A percentile compares a stretch with the other conserved stretches of the same genome.
Evolutionary conservation across 2,329 filamentous ascomycete genomes (phyloP).

Genomic region (Cytospora schulzeri): DNA sequence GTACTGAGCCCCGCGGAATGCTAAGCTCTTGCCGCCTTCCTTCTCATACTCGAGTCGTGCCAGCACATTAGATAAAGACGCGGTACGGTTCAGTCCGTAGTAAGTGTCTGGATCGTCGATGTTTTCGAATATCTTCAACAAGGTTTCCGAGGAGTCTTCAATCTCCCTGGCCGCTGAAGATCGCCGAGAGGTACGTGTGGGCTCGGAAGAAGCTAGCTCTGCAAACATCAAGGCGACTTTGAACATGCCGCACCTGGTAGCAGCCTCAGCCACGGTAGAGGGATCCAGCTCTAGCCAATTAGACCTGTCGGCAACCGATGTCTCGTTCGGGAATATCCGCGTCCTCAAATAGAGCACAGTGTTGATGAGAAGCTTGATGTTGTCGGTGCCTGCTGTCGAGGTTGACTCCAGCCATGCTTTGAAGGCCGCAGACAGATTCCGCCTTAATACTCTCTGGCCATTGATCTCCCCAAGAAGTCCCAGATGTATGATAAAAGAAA

Average conservation of each 20-base stretch:
- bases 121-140: constrained; percentile 84
- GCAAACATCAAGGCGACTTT: constrained; percentile 83
- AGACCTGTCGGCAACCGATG: constrained; percentile 75
- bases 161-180: constrained; percentile 59
- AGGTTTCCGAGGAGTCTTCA: constrained; percentile 63
- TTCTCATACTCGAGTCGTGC: constrained; percentile 86
- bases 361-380: constrained; percentile 73
- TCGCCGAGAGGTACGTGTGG: constrained; percentile 61
- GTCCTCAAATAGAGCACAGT: constrained; percentile 86
- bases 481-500: constrained; percentile 85
- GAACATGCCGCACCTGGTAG: constrained; percentile 78
- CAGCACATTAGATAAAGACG: constrained; percentile 76
- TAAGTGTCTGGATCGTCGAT: constrained; percentile 96
- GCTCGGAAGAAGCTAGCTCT: constrained; percentile 68
- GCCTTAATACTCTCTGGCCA: constrained; percentile 59
- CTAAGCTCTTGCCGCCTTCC: constrained; percentile 81
- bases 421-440: constrained; percentile 66
- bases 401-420: constrained; percentile 62
- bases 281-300: constrained; percentile 88
- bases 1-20: constrained; percentile 88
- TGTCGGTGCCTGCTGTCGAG: constrained; percentile 53
- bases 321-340: constrained; percentile 73
- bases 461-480: constrained; percentile 71
- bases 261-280: constrained; percentile 68
- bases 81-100: constrained; percentile 82